A percentile compares a stretch with the other conserved stretches of the same genome.
Evolutionary conservation across 1,284 basidiomycete genomes (phyloP).

Genomic region (Malassezia sp.): DNA sequence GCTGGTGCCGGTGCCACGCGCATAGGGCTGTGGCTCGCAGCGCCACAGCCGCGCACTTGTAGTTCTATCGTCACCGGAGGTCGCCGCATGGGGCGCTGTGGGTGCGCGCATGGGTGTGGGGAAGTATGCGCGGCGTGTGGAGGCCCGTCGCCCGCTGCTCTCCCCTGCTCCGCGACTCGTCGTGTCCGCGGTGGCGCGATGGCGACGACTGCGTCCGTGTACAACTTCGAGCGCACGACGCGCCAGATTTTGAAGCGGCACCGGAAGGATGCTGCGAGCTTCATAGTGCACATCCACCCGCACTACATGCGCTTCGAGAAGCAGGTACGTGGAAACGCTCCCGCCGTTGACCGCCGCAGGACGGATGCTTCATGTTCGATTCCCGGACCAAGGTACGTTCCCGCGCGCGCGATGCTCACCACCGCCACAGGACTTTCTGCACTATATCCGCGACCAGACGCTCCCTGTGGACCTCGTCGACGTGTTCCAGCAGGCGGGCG

Average conservation of each 20-base stretch:
- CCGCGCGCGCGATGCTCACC: not conserved
- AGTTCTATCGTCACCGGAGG: no score
- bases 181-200: no score
- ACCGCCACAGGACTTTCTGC: slow-evolving; percentile 29
- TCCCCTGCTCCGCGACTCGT: no score
- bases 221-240: slow-evolving; percentile 40
- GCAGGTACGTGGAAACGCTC: slow-evolving; percentile 14
- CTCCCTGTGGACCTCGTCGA: slow-evolving; percentile 39
- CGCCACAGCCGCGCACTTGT: no score
- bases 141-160: not conserved
- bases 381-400: slow-evolving; percentile 30
- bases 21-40: no score
- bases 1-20: no score
- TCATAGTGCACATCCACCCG: slow-evolving; percentile 37
- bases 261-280: slow-evolving; percentile 35
- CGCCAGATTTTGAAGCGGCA: slow-evolving; percentile 40
- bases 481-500: slow-evolving; percentile 28
- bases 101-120: not conserved
- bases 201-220: slow-evolving; percentile 41
- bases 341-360: slow-evolving; percentile 7
- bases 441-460: slow-evolving; percentile 34
- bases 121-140: not conserved
- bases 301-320: slow-evolving; percentile 41
- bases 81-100: not conserved
- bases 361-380: slow-evolving; percentile 40